phyloP scores from a whole-genome alignment of 2,329 filamentous ascomycete genomes.

The Coniella vitis region DNA sequence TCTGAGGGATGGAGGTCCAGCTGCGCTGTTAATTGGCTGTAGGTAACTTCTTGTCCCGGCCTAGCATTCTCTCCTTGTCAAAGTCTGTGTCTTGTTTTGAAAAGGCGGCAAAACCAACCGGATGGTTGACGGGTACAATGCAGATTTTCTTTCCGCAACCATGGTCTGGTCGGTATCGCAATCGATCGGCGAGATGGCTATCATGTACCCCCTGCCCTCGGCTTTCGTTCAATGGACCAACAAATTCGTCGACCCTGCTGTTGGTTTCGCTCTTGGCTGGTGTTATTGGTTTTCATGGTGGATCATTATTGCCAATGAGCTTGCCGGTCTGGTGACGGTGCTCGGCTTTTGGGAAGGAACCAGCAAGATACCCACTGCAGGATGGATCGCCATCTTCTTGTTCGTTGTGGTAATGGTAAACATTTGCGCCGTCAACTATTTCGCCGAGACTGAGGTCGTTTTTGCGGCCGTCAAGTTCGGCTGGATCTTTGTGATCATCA shows the following conservation, averaged over 20 bases:
- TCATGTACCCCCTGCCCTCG: conserved; percentile 38
- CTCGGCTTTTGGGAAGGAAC: conserved; percentile 35
- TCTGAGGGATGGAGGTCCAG: conserved; percentile 34
- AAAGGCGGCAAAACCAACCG: too few species aligned
- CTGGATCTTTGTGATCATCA: conserved; percentile 42
- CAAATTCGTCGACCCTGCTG: conserved; percentile 36
- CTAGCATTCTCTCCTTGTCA: too few species aligned
- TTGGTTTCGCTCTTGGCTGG: conserved; percentile 39
- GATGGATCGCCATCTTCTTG: conserved; percentile 38
- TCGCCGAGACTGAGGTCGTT: conserved; percentile 39
- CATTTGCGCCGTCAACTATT: conserved; percentile 34
- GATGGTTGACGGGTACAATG: background rate
- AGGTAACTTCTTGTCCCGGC: conserved; percentile 1
- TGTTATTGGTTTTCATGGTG: conserved; percentile 38
- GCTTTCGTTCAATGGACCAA: conserved; percentile 40
- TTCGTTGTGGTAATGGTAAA: conserved; percentile 32
- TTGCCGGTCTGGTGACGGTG: conserved; percentile 34
- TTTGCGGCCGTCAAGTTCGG: conserved; percentile 38
- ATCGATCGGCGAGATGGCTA: conserved; percentile 39
- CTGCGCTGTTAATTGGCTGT: conserved; percentile 38
- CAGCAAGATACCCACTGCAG: conserved; percentile 32
- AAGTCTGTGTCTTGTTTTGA: too few species aligned
- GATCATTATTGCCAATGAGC: conserved; percentile 38
- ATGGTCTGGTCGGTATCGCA: conserved; percentile 41
- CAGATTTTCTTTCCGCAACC: conserved; percentile 32